Evolutionary conservation across 768 basidiomycete genomes (phyloP).

Genomic region (Thelephora aurantiotincta): DNA sequence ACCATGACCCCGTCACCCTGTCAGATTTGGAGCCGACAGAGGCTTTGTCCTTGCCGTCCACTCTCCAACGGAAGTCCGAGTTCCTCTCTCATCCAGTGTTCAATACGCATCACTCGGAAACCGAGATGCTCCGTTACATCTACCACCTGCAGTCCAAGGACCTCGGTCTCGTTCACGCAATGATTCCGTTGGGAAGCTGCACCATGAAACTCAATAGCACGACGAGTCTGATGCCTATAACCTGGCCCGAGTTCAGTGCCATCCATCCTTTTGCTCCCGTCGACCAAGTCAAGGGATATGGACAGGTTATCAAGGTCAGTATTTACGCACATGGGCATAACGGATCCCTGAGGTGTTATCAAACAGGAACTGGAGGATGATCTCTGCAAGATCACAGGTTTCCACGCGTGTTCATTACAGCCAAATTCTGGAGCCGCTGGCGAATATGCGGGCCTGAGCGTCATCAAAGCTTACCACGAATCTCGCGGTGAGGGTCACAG

Average conservation of each 20-base stretch:
- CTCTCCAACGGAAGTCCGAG: slow-evolving; percentile 44
- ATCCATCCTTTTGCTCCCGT: slow-evolving; percentile 90
- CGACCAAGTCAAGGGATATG: slow-evolving; percentile 85
- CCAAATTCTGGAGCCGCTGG: slow-evolving; percentile 98
- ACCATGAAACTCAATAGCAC: slow-evolving; percentile 99
- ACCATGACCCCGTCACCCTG: slow-evolving; percentile 24
- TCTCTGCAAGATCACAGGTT: slow-evolving; percentile 92
- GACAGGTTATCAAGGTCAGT: slow-evolving; percentile 58
- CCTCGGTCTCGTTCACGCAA: slow-evolving; percentile 85
- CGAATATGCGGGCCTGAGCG: slow-evolving; percentile 90
- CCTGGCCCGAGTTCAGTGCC: slow-evolving; percentile 81
- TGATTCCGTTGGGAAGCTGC: slow-evolving; percentile 93
- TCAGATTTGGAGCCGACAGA: slow-evolving; percentile 27
- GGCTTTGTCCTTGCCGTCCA: slow-evolving; percentile 36
- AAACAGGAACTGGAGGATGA: slow-evolving; percentile 82
- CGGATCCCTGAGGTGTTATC: background rate
- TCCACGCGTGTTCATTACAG: slow-evolving; percentile 90
- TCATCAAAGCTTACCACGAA: slow-evolving; percentile 90
- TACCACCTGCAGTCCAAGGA: slow-evolving; percentile 91
- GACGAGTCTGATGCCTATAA: slow-evolving; percentile 93
- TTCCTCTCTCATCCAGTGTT: slow-evolving; percentile 84
- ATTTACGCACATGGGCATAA: background rate
- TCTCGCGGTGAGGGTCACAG: slow-evolving; percentile 76
- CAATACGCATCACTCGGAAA: slow-evolving; percentile 96
- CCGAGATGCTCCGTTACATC: slow-evolving; percentile 96